Base-by-base conservation (phyloP, 78 protist genomes). In the Bodo saltans region DNA sequence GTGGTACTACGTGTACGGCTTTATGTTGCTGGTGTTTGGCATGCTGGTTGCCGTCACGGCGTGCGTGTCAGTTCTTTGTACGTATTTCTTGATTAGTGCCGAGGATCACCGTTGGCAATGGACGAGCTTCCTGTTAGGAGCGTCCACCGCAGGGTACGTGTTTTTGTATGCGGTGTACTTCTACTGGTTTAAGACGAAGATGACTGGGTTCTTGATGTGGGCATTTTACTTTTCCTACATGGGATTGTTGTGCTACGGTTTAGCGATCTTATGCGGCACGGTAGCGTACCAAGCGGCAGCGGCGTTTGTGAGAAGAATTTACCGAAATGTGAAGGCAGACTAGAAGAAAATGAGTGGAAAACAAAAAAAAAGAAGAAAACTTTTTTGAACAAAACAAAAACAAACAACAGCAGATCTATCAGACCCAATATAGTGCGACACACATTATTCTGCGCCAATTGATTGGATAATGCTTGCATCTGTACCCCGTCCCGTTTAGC, bases 31-130 rank as follows among this genome's bases (percentile, higher is more conserved):
- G 11, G 97, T 93, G 52, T 91, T 79, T 38, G 33, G 80, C 67
- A 90, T 90, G 72, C 85, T 94, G 37, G 25, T 75, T 35, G 25
- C 94, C 30, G 95, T 95, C 53, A 83, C 93, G 53, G 73, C 81
- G n/a, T 95, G 95, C 70, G 91, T 88, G 27, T 38, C 88, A 32
- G 42, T 93, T 34, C 96, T 94, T 35, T 35, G 75, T 71, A 90
- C 90, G 29, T 95, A 94, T 89, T 88, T 90, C 60, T 73, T 92
- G 78, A 91, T 95, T 76, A 94, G 93, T 72, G 21, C 90, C 26
- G 98, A 94, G 79, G 98, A 94, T 85, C 87, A 89, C 83, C 81
- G 96, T 17, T 91, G 94, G 95, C 94, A 85, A 37, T 96, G 98
- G 98, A 26, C 74, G 21, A 17, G 87, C 52, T 92, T 92, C 79